Evolutionary conservation across 2,329 filamentous ascomycete genomes (phyloP), one percentile per base, ranked within the genome.

Genomic region (Rhynchosporium agropyri): DNA sequence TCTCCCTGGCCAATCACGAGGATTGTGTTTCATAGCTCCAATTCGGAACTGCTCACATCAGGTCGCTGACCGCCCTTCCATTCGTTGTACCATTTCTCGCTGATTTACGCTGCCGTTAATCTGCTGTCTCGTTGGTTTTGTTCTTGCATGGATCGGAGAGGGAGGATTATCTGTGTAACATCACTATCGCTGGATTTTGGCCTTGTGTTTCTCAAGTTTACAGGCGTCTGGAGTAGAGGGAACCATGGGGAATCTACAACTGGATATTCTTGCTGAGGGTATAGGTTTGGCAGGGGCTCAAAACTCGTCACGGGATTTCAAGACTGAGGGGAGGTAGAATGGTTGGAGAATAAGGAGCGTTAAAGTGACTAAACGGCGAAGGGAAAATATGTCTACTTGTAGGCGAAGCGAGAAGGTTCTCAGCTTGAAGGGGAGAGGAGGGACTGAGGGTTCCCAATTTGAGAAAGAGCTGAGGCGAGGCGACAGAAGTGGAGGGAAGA

Each of bases 81-180:
- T 49, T 49, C 46, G 48, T 50, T 50, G 48, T 50, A 50, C 28
- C 48, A 50, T 50, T 31, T 53, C 49, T 50, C 48, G 7, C 48
- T 3, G 49, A 38, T 38, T 15, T 13, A 51, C 20, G 49, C 26
- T 51, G 33, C 29, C 12, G 33, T 13, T 50, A 33, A 38, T n/a
- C 28, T n/a, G 10, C 31, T n/a, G 50, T 42, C 31, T 53, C 36
- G 33, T 54, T 54, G n/a, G 38, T 40, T 3, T 3, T 40, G 20
- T 54, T 26, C 36, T 54, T 54, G 50, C 50, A 54, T 54, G 50
- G 49, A 38, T 54, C n/a, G 15, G 33, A 20, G 26, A 8, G 50
- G 50, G 26, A 26, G 29, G 50, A 40, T 40, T 38, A 10, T 12
- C 9, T 26, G n/a, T 54, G 33, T 54, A 54, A 54, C 26, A 54